Percentiles rank a stretch among this genome's conserved stretches.
Conservation (phyloP, 305 asterid genomes). For the Fraxinus nigra region DNA sequence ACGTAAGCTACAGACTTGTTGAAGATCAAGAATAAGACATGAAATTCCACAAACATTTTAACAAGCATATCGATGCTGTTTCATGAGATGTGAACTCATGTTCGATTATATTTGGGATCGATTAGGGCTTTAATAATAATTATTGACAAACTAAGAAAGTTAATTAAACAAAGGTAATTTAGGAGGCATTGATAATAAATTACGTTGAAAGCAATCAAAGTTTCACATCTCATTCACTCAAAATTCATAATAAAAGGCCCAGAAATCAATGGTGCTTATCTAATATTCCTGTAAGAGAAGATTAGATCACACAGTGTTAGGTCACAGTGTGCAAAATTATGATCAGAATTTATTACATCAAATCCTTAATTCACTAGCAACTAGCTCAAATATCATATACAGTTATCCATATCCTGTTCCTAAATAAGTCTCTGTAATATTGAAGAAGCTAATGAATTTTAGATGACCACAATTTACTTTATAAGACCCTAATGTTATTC, state of each 20-base stretch:
- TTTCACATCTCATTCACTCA: not conserved
- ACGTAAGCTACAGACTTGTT: not conserved
- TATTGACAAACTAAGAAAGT: not conserved
- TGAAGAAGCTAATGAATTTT: not conserved
- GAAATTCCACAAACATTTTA: not conserved
- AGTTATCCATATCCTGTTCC: not conserved
- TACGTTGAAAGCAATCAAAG: not conserved
- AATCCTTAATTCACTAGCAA: not conserved
- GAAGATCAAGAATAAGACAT: not conserved
- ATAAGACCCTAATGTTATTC: not conserved
- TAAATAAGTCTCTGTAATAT: not conserved
- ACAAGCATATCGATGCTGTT: not conserved
- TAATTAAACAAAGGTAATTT: not conserved
- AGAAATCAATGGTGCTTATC: not conserved
- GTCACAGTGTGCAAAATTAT: not conserved
- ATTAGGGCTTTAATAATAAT: not conserved
- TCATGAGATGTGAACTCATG: not conserved
- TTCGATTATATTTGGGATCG: not conserved
- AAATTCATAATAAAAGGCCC: not conserved
- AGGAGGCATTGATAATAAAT: not conserved
- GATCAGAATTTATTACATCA: not conserved
- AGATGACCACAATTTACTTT: not conserved
- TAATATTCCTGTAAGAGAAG: not conserved
- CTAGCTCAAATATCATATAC: not conserved
- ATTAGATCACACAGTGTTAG: not conserved